Conservation (phyloP, 176 grass and related monocot species). For the Metroxylon sagu region DNA sequence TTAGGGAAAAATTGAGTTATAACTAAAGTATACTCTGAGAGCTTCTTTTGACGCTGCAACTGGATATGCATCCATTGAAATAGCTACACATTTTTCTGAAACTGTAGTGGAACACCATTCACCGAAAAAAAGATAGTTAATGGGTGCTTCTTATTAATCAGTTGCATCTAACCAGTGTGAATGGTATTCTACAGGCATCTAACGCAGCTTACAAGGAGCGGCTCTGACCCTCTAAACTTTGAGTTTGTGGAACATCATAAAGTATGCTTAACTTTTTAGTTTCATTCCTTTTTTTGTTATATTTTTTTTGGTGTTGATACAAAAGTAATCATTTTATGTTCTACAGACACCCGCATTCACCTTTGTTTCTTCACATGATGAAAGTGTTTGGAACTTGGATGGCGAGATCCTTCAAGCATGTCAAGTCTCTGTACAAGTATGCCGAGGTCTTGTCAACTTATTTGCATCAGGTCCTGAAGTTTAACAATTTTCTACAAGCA, state of each 20-base stretch:
- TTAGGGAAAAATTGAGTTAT: too few relatives aligned
- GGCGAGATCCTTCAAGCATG: conserved; percentile 46
- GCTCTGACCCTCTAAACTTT: conserved; percentile 62
- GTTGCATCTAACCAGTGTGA: background rate
- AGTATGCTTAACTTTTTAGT: conserved; percentile 22
- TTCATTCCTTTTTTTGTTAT: background rate
- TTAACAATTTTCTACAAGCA: conserved; percentile 15
- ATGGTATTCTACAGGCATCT: conserved; percentile 56
- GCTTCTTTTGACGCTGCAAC: too few relatives aligned
- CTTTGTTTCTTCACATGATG: conserved; percentile 58
- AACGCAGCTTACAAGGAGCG: conserved; percentile 73
- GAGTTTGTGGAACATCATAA: conserved; percentile 91
- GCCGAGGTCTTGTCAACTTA: conserved; percentile 37
- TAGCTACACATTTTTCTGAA: too few relatives aligned
- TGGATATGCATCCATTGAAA: too few relatives aligned
- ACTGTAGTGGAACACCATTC: too few relatives aligned
- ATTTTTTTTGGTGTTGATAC: background rate
- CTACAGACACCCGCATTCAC: conserved; percentile 72
- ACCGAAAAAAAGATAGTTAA: too few relatives aligned
- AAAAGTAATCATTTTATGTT: conserved; percentile 5
- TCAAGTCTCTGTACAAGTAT: conserved; percentile 39
- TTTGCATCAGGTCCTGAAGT: conserved; percentile 65
- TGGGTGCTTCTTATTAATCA: background rate
- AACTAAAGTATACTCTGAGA: too few relatives aligned
- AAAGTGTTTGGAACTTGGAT: conserved; percentile 72